These are phyloP conservation scores for Cyberlindnera suaveolens DNA, from an alignment of 805 yeast genomes.

Conservation along the genomic window DNA sequence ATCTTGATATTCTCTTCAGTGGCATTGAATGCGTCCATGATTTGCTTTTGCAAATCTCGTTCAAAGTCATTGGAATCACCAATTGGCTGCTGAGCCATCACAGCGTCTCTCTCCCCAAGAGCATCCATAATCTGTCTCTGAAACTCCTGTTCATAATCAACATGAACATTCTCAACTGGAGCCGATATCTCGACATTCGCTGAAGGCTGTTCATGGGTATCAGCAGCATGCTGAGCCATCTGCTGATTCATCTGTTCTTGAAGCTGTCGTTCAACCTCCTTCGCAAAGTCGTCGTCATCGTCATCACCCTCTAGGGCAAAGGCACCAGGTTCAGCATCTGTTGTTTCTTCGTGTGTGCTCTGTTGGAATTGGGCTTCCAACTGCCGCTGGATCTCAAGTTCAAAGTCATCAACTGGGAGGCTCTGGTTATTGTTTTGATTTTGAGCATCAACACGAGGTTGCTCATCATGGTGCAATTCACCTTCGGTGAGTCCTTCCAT, in stretches of 20 bases:
- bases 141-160: conserved; percentile 15
- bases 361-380: conserved; percentile 17
- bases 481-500: conserved; percentile 22
- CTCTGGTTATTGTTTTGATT: conserved; percentile 2
- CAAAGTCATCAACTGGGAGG: conserved; percentile 14
- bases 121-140: conserved; percentile 22
- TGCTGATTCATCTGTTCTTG: conserved; percentile 15
- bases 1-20: not conserved
- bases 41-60: conserved; percentile 18
- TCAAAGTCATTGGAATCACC: conserved; percentile 7
- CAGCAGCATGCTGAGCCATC: not conserved
- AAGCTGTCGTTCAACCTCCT: conserved; percentile 22
- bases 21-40: conserved; percentile 14
- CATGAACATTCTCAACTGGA: not conserved
- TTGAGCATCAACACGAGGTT: conserved; percentile 1
- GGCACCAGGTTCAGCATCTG: not conserved
- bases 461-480: conserved; percentile 2
- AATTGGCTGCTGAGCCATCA: not conserved
- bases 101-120: conserved; percentile 7
- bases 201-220: conserved; percentile 1
- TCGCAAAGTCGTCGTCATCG: conserved; percentile 23
- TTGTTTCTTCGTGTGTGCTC: conserved; percentile 1
- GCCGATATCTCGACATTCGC: not conserved
- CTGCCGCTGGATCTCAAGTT: conserved; percentile 21
- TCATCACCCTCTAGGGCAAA: conserved; percentile 2